Base-by-base conservation (phyloP, 2,329 filamentous ascomycete species). In the Botrytis pseudocinerea region DNA sequence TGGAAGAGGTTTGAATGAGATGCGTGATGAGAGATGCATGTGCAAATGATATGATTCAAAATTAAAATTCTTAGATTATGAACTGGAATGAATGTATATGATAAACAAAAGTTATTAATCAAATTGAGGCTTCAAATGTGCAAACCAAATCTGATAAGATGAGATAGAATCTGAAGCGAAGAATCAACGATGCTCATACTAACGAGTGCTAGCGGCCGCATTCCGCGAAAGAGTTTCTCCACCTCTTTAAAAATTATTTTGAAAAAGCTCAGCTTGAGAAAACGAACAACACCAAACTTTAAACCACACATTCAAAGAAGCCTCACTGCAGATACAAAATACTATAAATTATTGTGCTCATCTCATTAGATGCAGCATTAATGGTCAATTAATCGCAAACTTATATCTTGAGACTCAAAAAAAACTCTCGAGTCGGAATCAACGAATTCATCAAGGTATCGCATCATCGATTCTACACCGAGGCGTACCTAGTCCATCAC, bases 221-320 rank as follows among this genome's bases (percentile, higher is more conserved):
- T 12, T 68, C 48, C 35, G 65, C 48, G 54, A 68, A 32, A 57
- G 32, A 22, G n/a, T 68, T 68, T 68, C 46, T 68, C 65, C 65
- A 68, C 65, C 48, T 68, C 18, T 35, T 68, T 51, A 18, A 48
- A 68, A 40, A 40, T 38, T 38, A 48, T 28, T 51, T n/a, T n/a
- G 22, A 2, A 46, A 64, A 64, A 46, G 25, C 62, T 46, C 12
- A n/a, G 20, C n/a, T 25, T 32, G 18, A 32, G 40, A 7, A 20
- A 28, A 42, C 12, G n/a, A 65, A 48, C 62, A 28, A 48, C 62
- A 48, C 4, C 6, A 10, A 20, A 63, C 18, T 32, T 44, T 28
- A 42, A 46, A 44, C 40, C 28, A 12, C 16, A 42, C 40, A 63
- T 44, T 46, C 20, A n/a, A 42, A 64, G 40, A 18, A 42, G n/a